Conservation (phyloP, 257 asterid species). For the Cruciata laevipes region DNA sequence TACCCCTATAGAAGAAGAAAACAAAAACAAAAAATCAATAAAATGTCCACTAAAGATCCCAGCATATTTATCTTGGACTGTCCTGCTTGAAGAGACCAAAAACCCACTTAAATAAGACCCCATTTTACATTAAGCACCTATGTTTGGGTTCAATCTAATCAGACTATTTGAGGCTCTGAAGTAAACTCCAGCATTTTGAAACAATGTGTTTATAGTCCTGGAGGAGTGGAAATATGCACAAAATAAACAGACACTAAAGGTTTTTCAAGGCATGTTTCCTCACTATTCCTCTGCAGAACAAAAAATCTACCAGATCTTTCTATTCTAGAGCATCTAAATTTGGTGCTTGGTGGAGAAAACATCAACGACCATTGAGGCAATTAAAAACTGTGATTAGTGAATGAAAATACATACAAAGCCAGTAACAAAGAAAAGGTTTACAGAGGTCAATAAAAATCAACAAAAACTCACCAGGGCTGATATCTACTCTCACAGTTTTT, state of each 20-base stretch:
- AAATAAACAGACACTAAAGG: background rate
- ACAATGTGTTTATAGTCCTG: background rate
- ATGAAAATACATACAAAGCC: background rate
- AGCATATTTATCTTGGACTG: background rate
- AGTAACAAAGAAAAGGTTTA: background rate
- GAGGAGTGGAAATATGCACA: background rate
- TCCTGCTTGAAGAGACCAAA: background rate
- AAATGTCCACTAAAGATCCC: background rate
- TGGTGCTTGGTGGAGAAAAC: background rate
- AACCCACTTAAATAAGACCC: background rate
- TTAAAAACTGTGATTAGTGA: background rate
- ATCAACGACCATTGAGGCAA: background rate
- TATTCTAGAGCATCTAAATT: background rate
- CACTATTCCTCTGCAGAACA: background rate
- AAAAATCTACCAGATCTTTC: background rate
- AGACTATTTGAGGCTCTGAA: background rate
- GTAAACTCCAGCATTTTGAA: background rate
- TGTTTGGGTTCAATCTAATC: background rate
- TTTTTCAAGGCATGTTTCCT: no score
- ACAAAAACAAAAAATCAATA: background rate
- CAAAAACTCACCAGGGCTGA: constrained; percentile 60
- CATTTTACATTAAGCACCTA: no score
- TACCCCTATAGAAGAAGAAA: constrained; percentile 48
- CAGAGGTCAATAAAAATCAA: background rate
- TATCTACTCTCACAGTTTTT: constrained; percentile 62